Evolutionary conservation across 2,329 filamentous ascomycete species (phyloP).

Genomic region (Eurotiales sp.): DNA sequence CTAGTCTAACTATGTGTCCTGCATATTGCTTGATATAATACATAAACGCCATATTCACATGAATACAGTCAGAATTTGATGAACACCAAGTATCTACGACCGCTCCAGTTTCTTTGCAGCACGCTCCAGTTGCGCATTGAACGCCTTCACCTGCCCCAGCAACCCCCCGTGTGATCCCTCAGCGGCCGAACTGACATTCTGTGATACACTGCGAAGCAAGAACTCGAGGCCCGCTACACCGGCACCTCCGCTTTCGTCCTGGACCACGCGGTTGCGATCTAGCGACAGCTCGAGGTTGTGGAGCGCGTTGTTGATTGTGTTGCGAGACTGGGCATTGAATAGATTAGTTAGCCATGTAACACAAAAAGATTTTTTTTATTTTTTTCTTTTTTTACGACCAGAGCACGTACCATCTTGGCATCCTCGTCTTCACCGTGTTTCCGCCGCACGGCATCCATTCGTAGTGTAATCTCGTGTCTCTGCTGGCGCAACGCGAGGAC

Average conservation of each 20-base stretch:
- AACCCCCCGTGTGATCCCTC: constrained; percentile 39
- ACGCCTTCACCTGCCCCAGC: constrained; percentile 37
- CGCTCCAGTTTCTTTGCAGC: constrained; percentile 20
- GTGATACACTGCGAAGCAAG: constrained; percentile 38
- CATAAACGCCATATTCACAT: too few relatives aligned
- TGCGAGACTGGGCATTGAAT: constrained; percentile 35
- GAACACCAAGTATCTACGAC: too few relatives aligned
- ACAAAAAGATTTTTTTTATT: too few relatives aligned
- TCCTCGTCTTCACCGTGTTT: constrained; percentile 39
- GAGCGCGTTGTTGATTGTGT: constrained; percentile 40
- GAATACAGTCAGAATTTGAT: too few relatives aligned
- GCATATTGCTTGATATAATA: too few relatives aligned
- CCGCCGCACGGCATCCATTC: constrained; percentile 47
- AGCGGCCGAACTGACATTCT: constrained; percentile 37
- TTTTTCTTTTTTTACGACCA: too few relatives aligned
- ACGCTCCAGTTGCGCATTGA: constrained; percentile 42
- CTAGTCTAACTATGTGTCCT: too few relatives aligned
- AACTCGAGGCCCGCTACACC: constrained; percentile 39
- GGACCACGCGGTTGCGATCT: constrained; percentile 32
- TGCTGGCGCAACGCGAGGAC: constrained; percentile 47
- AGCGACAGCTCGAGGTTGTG: constrained; percentile 40
- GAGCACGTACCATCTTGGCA: constrained; percentile 29
- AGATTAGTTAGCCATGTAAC: too few relatives aligned
- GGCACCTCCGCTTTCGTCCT: constrained; percentile 15
- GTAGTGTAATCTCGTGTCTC: constrained; percentile 48